Evolutionary conservation across 768 basidiomycete species (phyloP), one percentile per base, ranked within the genome.

Genomic region (Coprinopsis marcescibilis): DNA sequence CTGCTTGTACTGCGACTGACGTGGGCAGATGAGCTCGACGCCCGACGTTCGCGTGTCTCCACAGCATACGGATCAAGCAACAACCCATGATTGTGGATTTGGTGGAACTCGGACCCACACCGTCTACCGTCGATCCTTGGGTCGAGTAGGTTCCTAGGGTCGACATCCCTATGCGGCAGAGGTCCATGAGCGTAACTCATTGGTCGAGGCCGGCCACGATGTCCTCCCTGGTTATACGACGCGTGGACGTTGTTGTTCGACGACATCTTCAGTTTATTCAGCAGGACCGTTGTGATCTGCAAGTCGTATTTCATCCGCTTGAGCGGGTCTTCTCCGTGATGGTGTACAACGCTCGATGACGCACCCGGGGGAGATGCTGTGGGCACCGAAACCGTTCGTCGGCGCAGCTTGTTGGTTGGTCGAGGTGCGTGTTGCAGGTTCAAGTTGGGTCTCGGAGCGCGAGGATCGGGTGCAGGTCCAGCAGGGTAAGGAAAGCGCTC

Each of bases 291-390:
- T 30, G 41, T 43, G 26, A 43, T 17, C 17, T 43, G 41, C 17
- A 43, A 19, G 17, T 43, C 41, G 26, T 43, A 27, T 17, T 43
- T 43, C 41, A 43, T 43, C 25, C 41, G 7, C 26, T 43, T 43
- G 24, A 43, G 41, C 27, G 41, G 41, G 19, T 43, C 41, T 26
- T 43, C 41, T 7, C 41, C 41, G 11, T 40, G 7, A 8, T 32
- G 29, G n/a, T 32, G 8, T 32, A 8, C 8, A 32, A 32, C 8
- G 35, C 35, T 37, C 7, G 35, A 17, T 19, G 17, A 19, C 10
- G 35, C 11, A 11, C 11, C 8, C 11, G 23, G 20, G 17, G 26
- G 7, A 11, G 5, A 14, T 17, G 41, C 8, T 12, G 41, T 27
- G 17, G 41, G 41, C 5, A 24, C 26, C 5, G 41, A 43, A 27